These are phyloP conservation scores for Pistacia integerrima DNA, from an alignment of 345 rosid genomes.

Conservation along the genomic window DNA sequence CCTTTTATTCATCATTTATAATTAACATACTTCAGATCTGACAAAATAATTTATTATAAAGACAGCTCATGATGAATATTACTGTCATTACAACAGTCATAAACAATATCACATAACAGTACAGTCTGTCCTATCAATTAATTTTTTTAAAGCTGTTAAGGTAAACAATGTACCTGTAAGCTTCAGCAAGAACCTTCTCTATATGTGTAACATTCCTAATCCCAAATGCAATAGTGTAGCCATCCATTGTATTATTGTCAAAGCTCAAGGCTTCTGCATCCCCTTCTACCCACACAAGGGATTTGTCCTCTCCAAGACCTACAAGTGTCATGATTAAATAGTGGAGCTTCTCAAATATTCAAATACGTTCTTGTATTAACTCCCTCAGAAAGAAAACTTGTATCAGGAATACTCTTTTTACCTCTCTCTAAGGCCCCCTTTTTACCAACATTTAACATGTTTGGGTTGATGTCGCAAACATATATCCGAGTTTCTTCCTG, in stretches of 20 bases:
- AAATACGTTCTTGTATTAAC: constrained; percentile 1
- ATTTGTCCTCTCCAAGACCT: constrained; percentile 57
- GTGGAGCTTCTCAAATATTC: not conserved
- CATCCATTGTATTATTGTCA: constrained; percentile 25
- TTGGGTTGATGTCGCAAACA: constrained; percentile 89
- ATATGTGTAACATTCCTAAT: constrained; percentile 97
- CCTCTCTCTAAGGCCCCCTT: constrained; percentile 73
- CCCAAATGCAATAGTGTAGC: constrained; percentile 82
- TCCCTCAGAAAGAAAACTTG: too few relatives aligned
- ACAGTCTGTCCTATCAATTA: not conserved
- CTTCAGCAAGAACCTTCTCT: constrained; percentile 90
- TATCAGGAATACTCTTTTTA: too few relatives aligned
- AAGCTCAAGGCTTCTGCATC: constrained; percentile 90
- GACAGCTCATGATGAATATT: too few relatives aligned
- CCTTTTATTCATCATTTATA: too few relatives aligned
- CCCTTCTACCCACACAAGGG: constrained; percentile 88
- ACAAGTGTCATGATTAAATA: constrained; percentile 8
- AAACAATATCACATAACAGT: too few relatives aligned
- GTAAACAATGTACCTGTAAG: constrained; percentile 49
- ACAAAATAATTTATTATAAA: too few relatives aligned
- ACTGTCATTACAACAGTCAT: too few relatives aligned
- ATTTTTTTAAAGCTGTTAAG: not conserved
- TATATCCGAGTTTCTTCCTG: constrained; percentile 80
- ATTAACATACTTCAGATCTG: too few relatives aligned
- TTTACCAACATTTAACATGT: constrained; percentile 88